Evolutionary conservation across 139 green algal species (phyloP), one percentile per base, ranked within the genome.

Genomic region (Gonium pectorale): DNA sequence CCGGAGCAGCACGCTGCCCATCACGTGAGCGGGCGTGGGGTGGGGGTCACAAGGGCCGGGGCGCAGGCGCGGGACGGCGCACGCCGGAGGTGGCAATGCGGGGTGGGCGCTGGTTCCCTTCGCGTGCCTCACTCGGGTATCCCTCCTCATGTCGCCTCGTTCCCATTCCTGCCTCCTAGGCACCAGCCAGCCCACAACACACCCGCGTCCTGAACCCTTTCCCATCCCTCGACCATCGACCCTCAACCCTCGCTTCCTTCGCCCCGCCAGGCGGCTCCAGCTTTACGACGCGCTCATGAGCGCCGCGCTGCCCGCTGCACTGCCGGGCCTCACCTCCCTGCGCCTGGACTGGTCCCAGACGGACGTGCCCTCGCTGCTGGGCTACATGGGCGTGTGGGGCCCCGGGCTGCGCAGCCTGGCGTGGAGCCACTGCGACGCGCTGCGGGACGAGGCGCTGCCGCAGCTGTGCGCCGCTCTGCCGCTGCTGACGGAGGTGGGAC

Each of bases 281-380:
- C 62, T 83, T 41, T 83, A 83, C 77, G 77, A 83, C 77, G 77
- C 77, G 31, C 77, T 83, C 8, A 73, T 83, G 77, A 52, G 62
- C 26, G 31, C 17, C 3, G 8, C 27, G 7, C 38, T 83, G 33
- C 77, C 77, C 31, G 2, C 62, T 9, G 44, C 77, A 17, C 8
- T 83, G 31, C 77, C 77, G 60, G 5, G 3, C 31, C 19, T 83
- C 2, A 64, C 43, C 38, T 21, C 0, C 4, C 77, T 83, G 77
- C 60, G 31, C 21, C 77, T 83, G 77, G 77, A 83, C 77, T 83
- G 62, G 60, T 51, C 62, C 56, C 77, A 83, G 77, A 83, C 63
- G 5, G 43, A 63, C 60, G 64, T 44, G 1, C 22, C 60, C 22
- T 43, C 37, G 19, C 41, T 83, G 41, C 21, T 83, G 44, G 22